Conservation (phyloP, 345 rosid genomes). For the Syzygium grande region DNA sequence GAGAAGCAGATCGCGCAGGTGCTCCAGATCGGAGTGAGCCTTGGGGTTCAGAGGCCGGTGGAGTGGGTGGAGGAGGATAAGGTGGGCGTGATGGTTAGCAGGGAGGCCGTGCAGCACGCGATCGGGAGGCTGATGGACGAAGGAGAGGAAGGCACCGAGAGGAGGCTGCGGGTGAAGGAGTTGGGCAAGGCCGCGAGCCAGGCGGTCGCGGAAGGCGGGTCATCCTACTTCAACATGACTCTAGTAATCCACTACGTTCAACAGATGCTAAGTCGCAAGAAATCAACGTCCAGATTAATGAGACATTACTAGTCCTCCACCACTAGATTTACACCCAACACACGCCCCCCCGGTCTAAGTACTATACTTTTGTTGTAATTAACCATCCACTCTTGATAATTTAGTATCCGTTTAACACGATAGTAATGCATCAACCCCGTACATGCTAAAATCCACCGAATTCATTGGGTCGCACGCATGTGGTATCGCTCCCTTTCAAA, state of each 20-base stretch:
- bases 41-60: slow-evolving; percentile 26
- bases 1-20: slow-evolving; percentile 44
- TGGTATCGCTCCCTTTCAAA: not conserved
- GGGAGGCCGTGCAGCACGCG: slow-evolving; percentile 26
- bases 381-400: not conserved
- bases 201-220: slow-evolving; percentile 41
- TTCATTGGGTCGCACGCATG: not conserved
- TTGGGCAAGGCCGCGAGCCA: slow-evolving; percentile 20
- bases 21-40: slow-evolving; percentile 30
- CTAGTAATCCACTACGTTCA: slow-evolving; percentile 17
- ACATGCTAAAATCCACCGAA: not conserved
- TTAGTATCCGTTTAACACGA: not conserved
- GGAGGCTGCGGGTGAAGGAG: slow-evolving; percentile 24
- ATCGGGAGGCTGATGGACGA: slow-evolving; percentile 29
- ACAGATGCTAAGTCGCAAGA: not conserved
- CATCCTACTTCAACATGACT: slow-evolving; percentile 32
- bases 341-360: too few relatives aligned
- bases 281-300: not conserved
- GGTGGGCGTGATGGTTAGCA: slow-evolving; percentile 30
- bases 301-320: not conserved
- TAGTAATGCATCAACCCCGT: not conserved
- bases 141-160: slow-evolving; percentile 24
- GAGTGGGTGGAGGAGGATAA: slow-evolving; percentile 45
- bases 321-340: not conserved
- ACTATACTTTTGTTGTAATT: not conserved